Percentiles rank a stretch among this genome's conserved stretches.
Evolutionary conservation across 345 rosid species (phyloP).

Genomic region (Euphorbia lathyris): DNA sequence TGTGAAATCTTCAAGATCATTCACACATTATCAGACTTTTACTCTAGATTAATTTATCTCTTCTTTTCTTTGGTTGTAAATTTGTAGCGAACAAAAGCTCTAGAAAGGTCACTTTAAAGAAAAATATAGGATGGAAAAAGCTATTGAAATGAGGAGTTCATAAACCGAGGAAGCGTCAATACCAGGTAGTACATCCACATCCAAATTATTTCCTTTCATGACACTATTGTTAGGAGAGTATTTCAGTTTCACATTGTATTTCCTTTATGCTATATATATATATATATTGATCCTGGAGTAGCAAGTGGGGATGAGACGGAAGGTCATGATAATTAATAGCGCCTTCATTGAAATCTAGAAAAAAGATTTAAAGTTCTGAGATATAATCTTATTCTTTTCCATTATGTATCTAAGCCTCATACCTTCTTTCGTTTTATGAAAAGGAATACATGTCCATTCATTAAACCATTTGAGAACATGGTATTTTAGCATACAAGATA

Average conservation of each 20-base stretch:
- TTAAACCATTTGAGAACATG: not conserved
- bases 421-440: not conserved
- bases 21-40: not conserved
- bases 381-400: not conserved
- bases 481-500: not conserved
- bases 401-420: not conserved
- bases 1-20: not conserved
- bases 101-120: conserved; percentile 56
- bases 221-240: conserved; percentile 10
- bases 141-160: conserved; percentile 71
- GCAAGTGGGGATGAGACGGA: conserved; percentile 62
- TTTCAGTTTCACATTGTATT: conserved; percentile 23
- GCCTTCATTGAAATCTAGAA: conserved; percentile 45
- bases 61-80: not conserved
- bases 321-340: conserved; percentile 62
- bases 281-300: conserved; percentile 70
- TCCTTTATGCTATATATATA: conserved; percentile 51
- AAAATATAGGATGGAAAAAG: conserved; percentile 62
- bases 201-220: not conserved
- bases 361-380: conserved; percentile 6
- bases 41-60: not conserved
- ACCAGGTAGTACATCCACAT: conserved; percentile 51
- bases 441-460: not conserved
- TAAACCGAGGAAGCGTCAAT: conserved; percentile 57
- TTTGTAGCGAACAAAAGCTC: conserved; percentile 46